These are phyloP conservation scores for Boletellus sp. DNA, from an alignment of 768 basidiomycete genomes.

Conservation along the genomic window DNA sequence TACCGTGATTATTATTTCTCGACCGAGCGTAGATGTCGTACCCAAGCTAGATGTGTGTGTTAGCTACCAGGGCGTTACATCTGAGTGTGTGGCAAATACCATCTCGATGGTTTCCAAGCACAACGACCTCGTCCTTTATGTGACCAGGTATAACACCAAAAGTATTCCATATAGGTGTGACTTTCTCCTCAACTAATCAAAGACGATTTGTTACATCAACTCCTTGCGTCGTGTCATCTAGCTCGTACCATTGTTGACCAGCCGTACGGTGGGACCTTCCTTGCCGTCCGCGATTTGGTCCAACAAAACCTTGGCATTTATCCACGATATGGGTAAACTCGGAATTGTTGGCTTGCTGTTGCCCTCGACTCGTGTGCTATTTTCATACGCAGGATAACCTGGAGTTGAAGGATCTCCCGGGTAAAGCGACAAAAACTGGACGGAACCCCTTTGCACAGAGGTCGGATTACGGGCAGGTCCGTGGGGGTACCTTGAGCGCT, in stretches of 20 bases:
- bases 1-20: background rate
- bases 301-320: constrained; percentile 70
- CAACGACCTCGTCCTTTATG: constrained; percentile 78
- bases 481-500: constrained; percentile 43
- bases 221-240: background rate
- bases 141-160: constrained; percentile 84
- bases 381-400: constrained; percentile 80
- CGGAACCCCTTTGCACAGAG: constrained; percentile 83
- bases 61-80: background rate
- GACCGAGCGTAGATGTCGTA: constrained; percentile 3
- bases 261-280: constrained; percentile 39
- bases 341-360: constrained; percentile 72
- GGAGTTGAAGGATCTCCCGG: constrained; percentile 86
- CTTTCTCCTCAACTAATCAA: constrained; percentile 62
- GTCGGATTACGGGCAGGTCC: constrained; percentile 87
- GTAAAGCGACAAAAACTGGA: constrained; percentile 65
- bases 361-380: constrained; percentile 60
- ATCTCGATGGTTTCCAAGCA: constrained; percentile 88
- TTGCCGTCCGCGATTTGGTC: constrained; percentile 39
- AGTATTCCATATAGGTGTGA: constrained; percentile 91
- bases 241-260: constrained; percentile 52
- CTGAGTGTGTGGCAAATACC: constrained; percentile 41
- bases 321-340: constrained; percentile 88
- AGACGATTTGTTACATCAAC: background rate
- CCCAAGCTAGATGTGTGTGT: constrained; percentile 21